A percentile compares a stretch with the other conserved stretches of the same genome.
These are phyloP conservation scores for Pleochaeta shiraiana DNA, from an alignment of 2,329 filamentous ascomycete genomes.

Conservation along the genomic window DNA sequence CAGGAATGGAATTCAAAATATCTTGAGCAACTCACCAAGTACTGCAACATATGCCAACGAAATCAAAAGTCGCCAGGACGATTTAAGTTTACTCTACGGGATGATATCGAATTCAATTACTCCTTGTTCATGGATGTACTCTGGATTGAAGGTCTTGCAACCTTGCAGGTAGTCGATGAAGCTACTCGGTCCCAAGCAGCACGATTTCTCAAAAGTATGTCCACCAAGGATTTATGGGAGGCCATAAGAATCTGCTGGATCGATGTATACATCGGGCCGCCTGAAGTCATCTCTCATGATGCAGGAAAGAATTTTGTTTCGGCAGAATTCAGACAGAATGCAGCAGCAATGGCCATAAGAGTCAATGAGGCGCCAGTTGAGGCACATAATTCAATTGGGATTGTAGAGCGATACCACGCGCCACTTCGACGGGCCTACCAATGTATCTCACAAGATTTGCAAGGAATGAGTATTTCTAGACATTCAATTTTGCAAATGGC, in stretches of 20 bases:
- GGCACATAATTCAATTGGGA: not conserved
- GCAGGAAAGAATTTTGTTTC: not conserved
- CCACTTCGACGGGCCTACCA: not conserved
- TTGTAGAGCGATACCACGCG: not conserved
- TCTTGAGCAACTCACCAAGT: not conserved
- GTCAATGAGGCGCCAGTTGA: not conserved
- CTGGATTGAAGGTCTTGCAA: not conserved
- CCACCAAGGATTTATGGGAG: not conserved
- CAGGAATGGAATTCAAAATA: too few relatives aligned
- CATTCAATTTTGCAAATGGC: not conserved
- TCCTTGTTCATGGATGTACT: not conserved
- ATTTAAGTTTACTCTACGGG: not conserved
- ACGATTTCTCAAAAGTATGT: not conserved
- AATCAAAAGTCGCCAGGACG: not conserved
- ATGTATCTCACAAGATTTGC: not conserved
- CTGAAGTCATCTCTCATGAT: not conserved
- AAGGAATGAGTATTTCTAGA: not conserved
- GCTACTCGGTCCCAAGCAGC: not conserved
- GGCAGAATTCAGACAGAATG: not conserved
- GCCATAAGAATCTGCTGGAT: not conserved
- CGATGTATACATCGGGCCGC: not conserved
- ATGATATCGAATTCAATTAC: not conserved
- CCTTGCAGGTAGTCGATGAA: not conserved
- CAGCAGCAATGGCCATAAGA: not conserved
- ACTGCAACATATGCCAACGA: not conserved